Evolutionary conservation across 768 basidiomycete species (phyloP).

Genomic region (Calocybe indica): DNA sequence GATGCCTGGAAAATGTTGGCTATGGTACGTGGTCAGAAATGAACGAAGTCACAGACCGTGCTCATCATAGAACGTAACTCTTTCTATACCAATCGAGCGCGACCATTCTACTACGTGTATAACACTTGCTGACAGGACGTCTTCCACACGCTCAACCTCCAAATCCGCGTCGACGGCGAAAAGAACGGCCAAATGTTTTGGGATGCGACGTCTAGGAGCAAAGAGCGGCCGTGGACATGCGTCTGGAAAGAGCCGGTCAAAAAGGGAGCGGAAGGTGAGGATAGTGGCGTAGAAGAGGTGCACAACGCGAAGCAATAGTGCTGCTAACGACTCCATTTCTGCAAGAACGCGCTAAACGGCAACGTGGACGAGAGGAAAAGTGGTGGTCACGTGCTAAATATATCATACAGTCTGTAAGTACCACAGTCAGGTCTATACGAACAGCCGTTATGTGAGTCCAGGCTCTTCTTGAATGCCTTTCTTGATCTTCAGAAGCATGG

Average conservation of each 20-base stretch:
- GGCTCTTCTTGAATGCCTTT: constrained; percentile 54
- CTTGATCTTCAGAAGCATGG: constrained; percentile 87
- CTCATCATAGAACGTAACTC: constrained; percentile 68
- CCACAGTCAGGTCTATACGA: neutral
- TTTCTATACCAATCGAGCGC: constrained; percentile 49
- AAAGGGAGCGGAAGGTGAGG: constrained; percentile 33
- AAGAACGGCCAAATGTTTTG: constrained; percentile 62
- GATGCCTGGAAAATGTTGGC: constrained; percentile 24
- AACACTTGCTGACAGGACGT: constrained; percentile 45
- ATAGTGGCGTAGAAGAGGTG: constrained; percentile 52
- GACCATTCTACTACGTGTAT: constrained; percentile 56
- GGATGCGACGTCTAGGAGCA: constrained; percentile 50
- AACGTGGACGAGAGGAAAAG: neutral
- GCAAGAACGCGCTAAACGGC: constrained; percentile 2
- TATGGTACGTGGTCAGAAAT: neutral
- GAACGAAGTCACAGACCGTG: constrained; percentile 41
- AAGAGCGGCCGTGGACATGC: constrained; percentile 40
- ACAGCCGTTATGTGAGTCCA: constrained; percentile 26
- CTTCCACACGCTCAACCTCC: constrained; percentile 22
- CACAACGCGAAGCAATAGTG: constrained; percentile 43
- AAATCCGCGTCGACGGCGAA: constrained; percentile 41
- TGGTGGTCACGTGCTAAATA: constrained; percentile 4
- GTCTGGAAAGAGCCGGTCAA: constrained; percentile 25
- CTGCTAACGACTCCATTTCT: constrained; percentile 41
- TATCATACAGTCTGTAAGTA: constrained; percentile 5